Evolutionary conservation across 306 rosid species (phyloP).

Genomic region (Quercus dentata): DNA sequence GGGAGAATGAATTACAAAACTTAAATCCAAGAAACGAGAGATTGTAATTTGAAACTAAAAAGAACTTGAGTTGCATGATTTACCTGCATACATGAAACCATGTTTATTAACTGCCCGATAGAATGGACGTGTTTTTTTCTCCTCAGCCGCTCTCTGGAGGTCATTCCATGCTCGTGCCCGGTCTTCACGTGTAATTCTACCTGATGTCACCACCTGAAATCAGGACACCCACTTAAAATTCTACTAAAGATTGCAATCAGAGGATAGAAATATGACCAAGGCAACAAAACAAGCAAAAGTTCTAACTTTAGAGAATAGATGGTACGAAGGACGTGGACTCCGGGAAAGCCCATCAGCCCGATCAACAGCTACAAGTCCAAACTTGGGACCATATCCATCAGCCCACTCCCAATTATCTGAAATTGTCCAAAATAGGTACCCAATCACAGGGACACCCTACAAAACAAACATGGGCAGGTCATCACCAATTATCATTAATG

Average conservation of each 20-base stretch:
- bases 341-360: constrained; percentile 68
- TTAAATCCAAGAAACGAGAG: constrained; percentile 13
- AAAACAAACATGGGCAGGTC: constrained; percentile 23
- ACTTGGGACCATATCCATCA: constrained; percentile 98
- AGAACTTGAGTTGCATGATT: constrained; percentile 19
- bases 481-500: constrained; percentile 10
- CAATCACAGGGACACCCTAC: constrained; percentile 75
- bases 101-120: constrained; percentile 66
- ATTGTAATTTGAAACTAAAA: constrained; percentile 9
- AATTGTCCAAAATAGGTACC: constrained; percentile 83
- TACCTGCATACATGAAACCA: constrained; percentile 95
- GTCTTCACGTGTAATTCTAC: constrained; percentile 70
- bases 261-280: constrained; percentile 14
- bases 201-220: constrained; percentile 61
- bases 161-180: constrained; percentile 75
- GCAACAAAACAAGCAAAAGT: constrained; percentile 12
- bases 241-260: constrained; percentile 11
- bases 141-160: constrained; percentile 64
- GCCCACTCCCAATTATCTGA: constrained; percentile 99
- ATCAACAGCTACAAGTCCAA: constrained; percentile 97
- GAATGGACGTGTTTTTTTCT: constrained; percentile 73
- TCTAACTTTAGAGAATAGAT: constrained; percentile 73
- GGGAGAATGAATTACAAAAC: background rate
- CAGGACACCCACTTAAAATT: constrained; percentile 17
- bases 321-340: constrained; percentile 83